Evolutionary conservation across 495 filamentous ascomycete genomes (phyloP).

Genomic region (Jackrogersella minutella): DNA sequence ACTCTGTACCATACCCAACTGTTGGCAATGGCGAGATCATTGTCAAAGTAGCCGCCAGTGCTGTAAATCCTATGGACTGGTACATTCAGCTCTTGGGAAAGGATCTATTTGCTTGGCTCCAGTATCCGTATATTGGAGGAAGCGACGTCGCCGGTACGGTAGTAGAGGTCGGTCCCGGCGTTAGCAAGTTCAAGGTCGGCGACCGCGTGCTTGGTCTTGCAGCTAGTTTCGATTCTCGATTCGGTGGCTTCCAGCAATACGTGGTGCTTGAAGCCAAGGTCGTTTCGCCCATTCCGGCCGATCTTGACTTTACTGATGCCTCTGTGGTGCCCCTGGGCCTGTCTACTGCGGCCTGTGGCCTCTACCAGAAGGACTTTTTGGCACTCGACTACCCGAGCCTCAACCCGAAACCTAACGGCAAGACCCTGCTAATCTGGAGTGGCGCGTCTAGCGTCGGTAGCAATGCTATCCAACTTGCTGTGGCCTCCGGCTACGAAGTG

Average conservation of each 20-base stretch:
- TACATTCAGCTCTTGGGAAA: constrained; percentile 41
- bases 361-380: constrained; percentile 55
- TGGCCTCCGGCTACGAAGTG: constrained; percentile 66
- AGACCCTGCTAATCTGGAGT: constrained; percentile 65
- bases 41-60: constrained; percentile 43
- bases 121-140: constrained; percentile 59
- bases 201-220: constrained; percentile 53
- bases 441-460: constrained; percentile 67
- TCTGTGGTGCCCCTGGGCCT: constrained; percentile 57
- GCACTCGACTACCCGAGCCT: constrained; percentile 38
- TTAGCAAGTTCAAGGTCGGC: constrained; percentile 55
- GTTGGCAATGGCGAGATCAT: constrained; percentile 33
- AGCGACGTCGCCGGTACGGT: constrained; percentile 64
- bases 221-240: constrained; percentile 22
- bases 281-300: constrained; percentile 49
- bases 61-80: constrained; percentile 57
- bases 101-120: constrained; percentile 32
- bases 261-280: constrained; percentile 35
- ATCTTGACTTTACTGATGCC: constrained; percentile 50
- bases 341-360: constrained; percentile 56
- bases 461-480: constrained; percentile 70
- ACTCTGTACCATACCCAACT: constrained; percentile 30
- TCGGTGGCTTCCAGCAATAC: constrained; percentile 52
- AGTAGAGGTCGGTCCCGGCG: constrained; percentile 53
- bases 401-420: constrained; percentile 34